These are phyloP conservation scores for Ophiosphaerella herpotricha DNA, from an alignment of 2,329 filamentous ascomycete species.

Conservation along the genomic window DNA sequence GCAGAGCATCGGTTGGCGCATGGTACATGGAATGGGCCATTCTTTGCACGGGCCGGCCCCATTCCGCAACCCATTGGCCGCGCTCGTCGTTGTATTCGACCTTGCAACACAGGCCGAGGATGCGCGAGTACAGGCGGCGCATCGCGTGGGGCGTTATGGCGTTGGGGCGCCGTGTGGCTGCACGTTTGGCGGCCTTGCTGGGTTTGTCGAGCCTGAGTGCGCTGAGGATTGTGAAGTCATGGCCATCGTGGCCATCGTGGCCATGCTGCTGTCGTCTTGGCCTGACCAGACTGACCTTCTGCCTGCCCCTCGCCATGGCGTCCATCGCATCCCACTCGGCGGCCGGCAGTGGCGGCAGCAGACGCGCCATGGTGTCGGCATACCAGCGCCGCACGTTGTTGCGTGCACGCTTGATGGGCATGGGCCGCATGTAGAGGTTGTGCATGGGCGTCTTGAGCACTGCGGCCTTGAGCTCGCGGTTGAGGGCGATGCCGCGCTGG, in stretches of 20 bases:
- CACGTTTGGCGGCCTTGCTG: constrained; percentile 28
- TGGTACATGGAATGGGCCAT: constrained; percentile 17
- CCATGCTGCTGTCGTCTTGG: constrained; percentile 17
- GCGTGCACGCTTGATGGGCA: constrained; percentile 51
- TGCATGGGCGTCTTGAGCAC: constrained; percentile 46
- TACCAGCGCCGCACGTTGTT: constrained; percentile 53
- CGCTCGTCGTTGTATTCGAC: constrained; percentile 45
- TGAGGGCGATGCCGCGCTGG: constrained; percentile 19
- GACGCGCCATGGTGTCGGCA: constrained; percentile 46
- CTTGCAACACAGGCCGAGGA: constrained; percentile 50
- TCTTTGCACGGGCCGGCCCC: constrained; percentile 24
- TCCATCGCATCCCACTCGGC: constrained; percentile 51
- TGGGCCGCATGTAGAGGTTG: constrained; percentile 53
- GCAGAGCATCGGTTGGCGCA: constrained; percentile 20
- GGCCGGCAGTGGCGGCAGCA: constrained; percentile 52
- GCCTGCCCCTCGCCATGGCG: constrained; percentile 44
- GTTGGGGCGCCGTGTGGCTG: constrained; percentile 35
- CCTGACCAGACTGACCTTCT: constrained; percentile 29
- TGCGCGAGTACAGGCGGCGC: constrained; percentile 50
- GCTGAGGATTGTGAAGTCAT: constrained; percentile 13
- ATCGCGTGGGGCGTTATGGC: constrained; percentile 51
- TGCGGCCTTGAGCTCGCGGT: constrained; percentile 28
- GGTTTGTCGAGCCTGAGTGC: constrained; percentile 32
- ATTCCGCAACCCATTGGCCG: constrained; percentile 32
- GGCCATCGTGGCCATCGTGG: background rate